Evolutionary conservation across 345 rosid genomes (phyloP).

Genomic region (Kernera saxatilis): DNA sequence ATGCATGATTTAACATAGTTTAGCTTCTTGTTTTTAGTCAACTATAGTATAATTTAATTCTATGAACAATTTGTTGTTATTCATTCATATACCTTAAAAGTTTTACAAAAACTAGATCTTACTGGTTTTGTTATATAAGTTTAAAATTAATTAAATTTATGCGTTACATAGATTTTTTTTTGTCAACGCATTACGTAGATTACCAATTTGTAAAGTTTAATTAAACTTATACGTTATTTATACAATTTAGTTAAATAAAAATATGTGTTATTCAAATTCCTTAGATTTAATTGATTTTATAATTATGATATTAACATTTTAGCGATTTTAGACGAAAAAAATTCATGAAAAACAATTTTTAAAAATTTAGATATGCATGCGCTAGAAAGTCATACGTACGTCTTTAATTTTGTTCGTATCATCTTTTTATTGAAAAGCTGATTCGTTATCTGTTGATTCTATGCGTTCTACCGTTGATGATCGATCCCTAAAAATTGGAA

Average conservation of each 20-base stretch:
- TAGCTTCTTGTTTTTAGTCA: neutral
- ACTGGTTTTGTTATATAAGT: neutral
- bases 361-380: no score
- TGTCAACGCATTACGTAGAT: no score
- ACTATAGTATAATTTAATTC: neutral
- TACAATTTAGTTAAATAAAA: neutral
- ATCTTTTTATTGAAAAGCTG: no score
- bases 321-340: neutral
- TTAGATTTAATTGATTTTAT: neutral
- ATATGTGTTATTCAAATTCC: neutral
- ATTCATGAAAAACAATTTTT: neutral
- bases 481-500: no score
- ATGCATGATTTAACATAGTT: neutral
- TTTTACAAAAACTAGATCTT: neutral
- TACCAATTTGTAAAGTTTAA: neutral
- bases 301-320: neutral
- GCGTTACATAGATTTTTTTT: no score
- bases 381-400: no score
- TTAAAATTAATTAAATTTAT: neutral
- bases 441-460: no score
- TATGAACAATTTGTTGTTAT: neutral
- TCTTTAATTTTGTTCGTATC: no score
- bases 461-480: no score
- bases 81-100: neutral
- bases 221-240: neutral